These are phyloP conservation scores for Coemansia sp. DNA, from an alignment of 192 early-diverging fungal genomes.

Conservation along the genomic window DNA sequence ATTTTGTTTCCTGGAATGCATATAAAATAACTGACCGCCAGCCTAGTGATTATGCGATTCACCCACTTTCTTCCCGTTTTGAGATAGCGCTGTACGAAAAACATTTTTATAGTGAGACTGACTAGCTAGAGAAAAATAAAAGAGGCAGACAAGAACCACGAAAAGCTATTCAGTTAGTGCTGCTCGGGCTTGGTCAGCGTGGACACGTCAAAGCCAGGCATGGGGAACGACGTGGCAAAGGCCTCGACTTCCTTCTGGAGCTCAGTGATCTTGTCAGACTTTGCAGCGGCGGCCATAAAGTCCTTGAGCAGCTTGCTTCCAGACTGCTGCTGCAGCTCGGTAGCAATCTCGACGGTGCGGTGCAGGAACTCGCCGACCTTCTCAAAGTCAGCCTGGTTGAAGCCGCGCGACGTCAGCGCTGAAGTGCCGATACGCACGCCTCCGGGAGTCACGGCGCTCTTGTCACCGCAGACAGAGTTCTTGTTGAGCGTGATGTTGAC, in stretches of 20 bases:
- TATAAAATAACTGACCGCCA: no score
- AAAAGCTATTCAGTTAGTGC: neutral
- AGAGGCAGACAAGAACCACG: neutral
- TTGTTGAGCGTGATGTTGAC: conserved; percentile 99
- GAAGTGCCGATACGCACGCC: conserved; percentile 96
- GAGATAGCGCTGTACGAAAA: no score
- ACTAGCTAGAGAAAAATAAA: neutral
- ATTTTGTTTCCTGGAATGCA: no score
- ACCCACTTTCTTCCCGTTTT: no score
- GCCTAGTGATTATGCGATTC: no score
- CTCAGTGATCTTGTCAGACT: conserved; percentile 75
- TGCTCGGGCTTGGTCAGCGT: conserved; percentile 50
- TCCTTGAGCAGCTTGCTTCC: conserved; percentile 97
- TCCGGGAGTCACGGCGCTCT: conserved; percentile 93
- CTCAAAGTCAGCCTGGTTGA: conserved; percentile 97
- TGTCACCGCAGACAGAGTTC: conserved; percentile 98
- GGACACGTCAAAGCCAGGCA: conserved; percentile 85
- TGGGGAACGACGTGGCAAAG: conserved; percentile 94
- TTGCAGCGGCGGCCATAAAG: conserved; percentile 83
- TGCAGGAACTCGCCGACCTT: conserved; percentile 96
- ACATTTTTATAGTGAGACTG: no score
- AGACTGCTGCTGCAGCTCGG: conserved; percentile 79
- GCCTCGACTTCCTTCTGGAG: conserved; percentile 88
- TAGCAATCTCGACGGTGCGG: conserved; percentile 88
- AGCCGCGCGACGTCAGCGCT: conserved; percentile 93